phyloP scores from a whole-genome alignment of 805 yeast genomes.

The Cyberlindnera americana region DNA sequence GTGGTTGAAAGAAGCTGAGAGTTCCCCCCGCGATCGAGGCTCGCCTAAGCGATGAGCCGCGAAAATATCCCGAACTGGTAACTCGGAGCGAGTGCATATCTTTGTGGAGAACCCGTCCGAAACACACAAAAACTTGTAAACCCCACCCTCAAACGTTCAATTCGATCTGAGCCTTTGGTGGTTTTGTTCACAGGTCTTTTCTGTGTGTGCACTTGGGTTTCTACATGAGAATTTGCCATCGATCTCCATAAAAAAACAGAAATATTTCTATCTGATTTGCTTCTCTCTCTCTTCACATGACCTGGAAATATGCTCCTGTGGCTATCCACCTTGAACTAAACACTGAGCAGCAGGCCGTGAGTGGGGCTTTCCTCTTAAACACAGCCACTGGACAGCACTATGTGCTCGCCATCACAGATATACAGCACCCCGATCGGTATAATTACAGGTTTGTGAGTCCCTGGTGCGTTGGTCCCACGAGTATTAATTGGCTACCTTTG shows the following conservation, averaged over 20 bases:
- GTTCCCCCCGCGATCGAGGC: too few species aligned
- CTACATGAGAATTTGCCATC: background rate
- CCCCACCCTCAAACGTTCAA: too few species aligned
- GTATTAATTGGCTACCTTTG: constrained; percentile 12
- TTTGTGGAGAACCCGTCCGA: constrained; percentile 9
- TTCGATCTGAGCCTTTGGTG: too few species aligned
- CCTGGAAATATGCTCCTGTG: constrained; percentile 25
- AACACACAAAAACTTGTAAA: constrained; percentile 1
- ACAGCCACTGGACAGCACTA: constrained; percentile 12
- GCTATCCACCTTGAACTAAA: constrained; percentile 22
- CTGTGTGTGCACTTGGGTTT: too few species aligned
- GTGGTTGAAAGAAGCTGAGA: too few species aligned
- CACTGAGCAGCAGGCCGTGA: constrained; percentile 16
- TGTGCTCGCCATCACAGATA: constrained; percentile 18
- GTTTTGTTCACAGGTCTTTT: too few species aligned
- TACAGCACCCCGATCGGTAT: constrained; percentile 15
- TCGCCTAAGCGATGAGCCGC: too few species aligned
- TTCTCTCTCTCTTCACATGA: constrained; percentile 2
- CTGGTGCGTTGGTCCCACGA: constrained; percentile 20
- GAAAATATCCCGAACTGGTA: constrained; percentile 1
- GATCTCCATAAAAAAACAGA: background rate
- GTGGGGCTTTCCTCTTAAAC: constrained; percentile 24
- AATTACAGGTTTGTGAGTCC: constrained; percentile 15
- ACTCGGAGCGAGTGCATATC: constrained; percentile 1
- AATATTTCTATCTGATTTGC: too few species aligned